Evolutionary conservation across 1,139 yeast genomes (phyloP), one percentile per base, ranked within the genome.

Genomic region (Suhomyces maxii): DNA sequence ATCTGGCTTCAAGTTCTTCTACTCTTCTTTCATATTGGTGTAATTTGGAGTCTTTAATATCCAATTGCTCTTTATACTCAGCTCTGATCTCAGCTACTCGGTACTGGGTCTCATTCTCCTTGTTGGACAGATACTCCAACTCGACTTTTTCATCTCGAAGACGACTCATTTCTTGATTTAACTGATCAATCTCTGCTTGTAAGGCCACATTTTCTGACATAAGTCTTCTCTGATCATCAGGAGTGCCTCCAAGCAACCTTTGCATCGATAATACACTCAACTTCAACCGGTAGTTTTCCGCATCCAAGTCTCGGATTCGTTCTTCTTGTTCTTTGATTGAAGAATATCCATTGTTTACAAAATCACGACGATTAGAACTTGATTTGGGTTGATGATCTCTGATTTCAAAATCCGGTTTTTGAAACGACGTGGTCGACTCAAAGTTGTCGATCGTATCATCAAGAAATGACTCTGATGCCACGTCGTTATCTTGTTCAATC

Each of bases 221-320:
- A 38, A 77, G 50, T 12, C 65, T 66, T 7, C 64, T 59, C 38
- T 71, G 72, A 44, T 76, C 79, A 34, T 63, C 67, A 0, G 82
- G 82, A 9, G 78, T 67, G 14, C 69, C 73, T 40, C 69, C 69
- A 40, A 83, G 63, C 43, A 77, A 71, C 53, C 79, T 70, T 34
- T 78, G 73, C 50, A 83, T 65, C 5, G 85, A 76, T 18, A 80
- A 76, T 40, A 83, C 68, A 53, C 83, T 82, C 37, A 85, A 73
- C 57, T 81, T 80, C 54, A 86, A 69, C 53, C 82, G 79, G 57
- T 83, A 79, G 53, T 84, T 86, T 46, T 86, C 90, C 26, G 77
- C 73, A 51, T 80, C 76, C 40, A 84, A 66, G 42, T 69, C 68
- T 39, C 79, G 71, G 35, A 79, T 67, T 39, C 74, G 69, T 40